Evolutionary conservation across 805 yeast genomes (phyloP).

Genomic region (Cyberlindnera veronae): DNA sequence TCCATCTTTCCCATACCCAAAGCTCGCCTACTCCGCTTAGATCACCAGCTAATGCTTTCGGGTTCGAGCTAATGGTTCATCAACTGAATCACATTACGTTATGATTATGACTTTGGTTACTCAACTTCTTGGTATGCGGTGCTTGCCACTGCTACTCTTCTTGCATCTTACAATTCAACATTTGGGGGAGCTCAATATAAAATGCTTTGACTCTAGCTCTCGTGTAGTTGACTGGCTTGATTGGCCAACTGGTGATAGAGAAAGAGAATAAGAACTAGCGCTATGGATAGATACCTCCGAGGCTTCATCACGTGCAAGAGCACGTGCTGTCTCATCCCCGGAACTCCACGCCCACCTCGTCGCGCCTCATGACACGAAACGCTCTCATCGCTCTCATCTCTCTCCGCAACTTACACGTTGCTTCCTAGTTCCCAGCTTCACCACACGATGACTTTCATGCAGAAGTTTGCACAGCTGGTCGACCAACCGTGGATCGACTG

Average conservation of each 20-base stretch:
- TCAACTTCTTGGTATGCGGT: not conserved
- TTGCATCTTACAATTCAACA: constrained; percentile 3
- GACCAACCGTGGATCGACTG: constrained; percentile 75
- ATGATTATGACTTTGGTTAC: constrained; percentile 1
- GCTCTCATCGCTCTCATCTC: not conserved
- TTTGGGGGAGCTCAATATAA: not conserved
- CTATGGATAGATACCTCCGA: too few species aligned
- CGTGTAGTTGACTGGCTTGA: too few species aligned
- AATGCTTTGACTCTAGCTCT: not conserved
- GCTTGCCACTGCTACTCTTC: not conserved
- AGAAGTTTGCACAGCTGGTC: constrained; percentile 44
- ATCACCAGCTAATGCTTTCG: not conserved
- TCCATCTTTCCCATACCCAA: constrained; percentile 75
- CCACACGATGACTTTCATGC: constrained; percentile 28
- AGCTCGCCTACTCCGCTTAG: constrained; percentile 19
- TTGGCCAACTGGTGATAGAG: too few species aligned
- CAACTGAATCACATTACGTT: constrained; percentile 6
- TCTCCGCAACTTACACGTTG: not conserved
- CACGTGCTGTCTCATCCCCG: too few species aligned
- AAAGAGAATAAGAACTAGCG: too few species aligned
- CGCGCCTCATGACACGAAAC: not conserved
- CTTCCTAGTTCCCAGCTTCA: not conserved
- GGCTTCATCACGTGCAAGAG: too few species aligned
- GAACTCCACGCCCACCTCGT: too few species aligned
- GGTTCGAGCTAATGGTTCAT: constrained; percentile 1